These are phyloP conservation scores for Sugiyamaella americana DNA, from an alignment of 805 yeast genomes.

Conservation along the genomic window DNA sequence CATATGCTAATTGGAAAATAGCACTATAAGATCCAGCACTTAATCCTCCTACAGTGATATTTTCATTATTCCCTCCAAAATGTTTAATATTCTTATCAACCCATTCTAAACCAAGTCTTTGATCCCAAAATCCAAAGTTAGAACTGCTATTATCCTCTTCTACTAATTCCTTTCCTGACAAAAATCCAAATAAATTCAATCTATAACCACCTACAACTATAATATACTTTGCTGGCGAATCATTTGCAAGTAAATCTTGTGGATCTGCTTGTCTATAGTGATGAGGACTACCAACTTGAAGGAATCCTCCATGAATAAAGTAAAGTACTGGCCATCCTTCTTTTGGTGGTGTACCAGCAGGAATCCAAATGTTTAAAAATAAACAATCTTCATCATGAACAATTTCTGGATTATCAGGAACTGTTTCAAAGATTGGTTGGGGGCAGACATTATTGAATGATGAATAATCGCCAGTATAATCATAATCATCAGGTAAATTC, in stretches of 20 bases:
- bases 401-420: slow-evolving; percentile 25
- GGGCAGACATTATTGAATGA: slow-evolving; percentile 34
- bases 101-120: slow-evolving; percentile 40
- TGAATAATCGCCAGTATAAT: slow-evolving; percentile 37
- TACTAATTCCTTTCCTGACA: slow-evolving; percentile 33
- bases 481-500: slow-evolving; percentile 32
- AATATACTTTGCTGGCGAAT: slow-evolving; percentile 27
- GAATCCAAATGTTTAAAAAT: slow-evolving; percentile 37
- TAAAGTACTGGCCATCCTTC: slow-evolving; percentile 40
- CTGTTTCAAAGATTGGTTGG: slow-evolving; percentile 30
- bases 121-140: slow-evolving; percentile 43
- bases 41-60: slow-evolving; percentile 38
- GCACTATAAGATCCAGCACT: slow-evolving; percentile 40
- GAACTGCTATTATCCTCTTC: slow-evolving; percentile 11
- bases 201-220: slow-evolving; percentile 37
- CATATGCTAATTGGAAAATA: slow-evolving; percentile 39
- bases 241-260: slow-evolving; percentile 11
- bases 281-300: slow-evolving; percentile 32
- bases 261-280: slow-evolving; percentile 12
- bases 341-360: slow-evolving; percentile 32
- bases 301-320: slow-evolving; percentile 42
- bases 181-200: slow-evolving; percentile 38
- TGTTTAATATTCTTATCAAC: slow-evolving; percentile 33
- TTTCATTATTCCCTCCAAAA: slow-evolving; percentile 41
- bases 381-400: slow-evolving; percentile 33